Conservation (phyloP, 2,329 filamentous ascomycete species). For the Graphilbum sp. region DNA sequence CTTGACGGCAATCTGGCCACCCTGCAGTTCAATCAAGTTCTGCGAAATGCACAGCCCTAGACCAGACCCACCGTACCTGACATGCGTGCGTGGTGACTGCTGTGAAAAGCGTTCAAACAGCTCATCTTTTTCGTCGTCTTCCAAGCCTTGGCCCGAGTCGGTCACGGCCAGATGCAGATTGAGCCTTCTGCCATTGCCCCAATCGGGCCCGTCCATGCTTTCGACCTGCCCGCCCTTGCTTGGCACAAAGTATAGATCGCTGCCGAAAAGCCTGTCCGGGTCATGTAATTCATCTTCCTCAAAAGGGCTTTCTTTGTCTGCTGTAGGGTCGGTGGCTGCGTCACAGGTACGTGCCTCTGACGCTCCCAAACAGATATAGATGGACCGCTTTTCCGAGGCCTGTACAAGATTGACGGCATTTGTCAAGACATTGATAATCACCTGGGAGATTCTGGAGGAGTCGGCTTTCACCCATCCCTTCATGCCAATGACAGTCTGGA, state of each 20-base stretch:
- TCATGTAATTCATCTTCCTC: not conserved
- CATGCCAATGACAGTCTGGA: constrained; percentile 39
- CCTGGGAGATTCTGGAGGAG: constrained; percentile 55
- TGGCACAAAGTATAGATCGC: constrained; percentile 24
- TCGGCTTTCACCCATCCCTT: constrained; percentile 56
- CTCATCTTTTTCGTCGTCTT: constrained; percentile 50
- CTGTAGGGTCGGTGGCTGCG: no score
- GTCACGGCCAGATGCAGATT: constrained; percentile 58
- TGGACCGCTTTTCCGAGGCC: constrained; percentile 39
- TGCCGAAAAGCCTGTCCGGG: not conserved
- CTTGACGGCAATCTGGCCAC: constrained; percentile 61
- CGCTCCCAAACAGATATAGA: constrained; percentile 49
- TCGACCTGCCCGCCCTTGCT: not conserved
- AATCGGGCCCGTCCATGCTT: constrained; percentile 38
- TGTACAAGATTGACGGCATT: constrained; percentile 52
- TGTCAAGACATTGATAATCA: constrained; percentile 60
- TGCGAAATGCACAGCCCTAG: constrained; percentile 67
- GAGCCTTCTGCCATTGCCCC: constrained; percentile 55
- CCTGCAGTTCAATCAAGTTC: constrained; percentile 64
- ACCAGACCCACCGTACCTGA: constrained; percentile 64
- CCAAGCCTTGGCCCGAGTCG: constrained; percentile 57
- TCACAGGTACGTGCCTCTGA: not conserved
- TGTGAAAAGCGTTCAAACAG: constrained; percentile 71
- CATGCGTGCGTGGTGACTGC: constrained; percentile 57
- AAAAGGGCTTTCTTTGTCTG: not conserved